Percentiles rank a stretch among this genome's conserved stretches.
phyloP scores from a whole-genome alignment of 2,329 filamentous ascomycete genomes.

The Cladosporium sp. region DNA sequence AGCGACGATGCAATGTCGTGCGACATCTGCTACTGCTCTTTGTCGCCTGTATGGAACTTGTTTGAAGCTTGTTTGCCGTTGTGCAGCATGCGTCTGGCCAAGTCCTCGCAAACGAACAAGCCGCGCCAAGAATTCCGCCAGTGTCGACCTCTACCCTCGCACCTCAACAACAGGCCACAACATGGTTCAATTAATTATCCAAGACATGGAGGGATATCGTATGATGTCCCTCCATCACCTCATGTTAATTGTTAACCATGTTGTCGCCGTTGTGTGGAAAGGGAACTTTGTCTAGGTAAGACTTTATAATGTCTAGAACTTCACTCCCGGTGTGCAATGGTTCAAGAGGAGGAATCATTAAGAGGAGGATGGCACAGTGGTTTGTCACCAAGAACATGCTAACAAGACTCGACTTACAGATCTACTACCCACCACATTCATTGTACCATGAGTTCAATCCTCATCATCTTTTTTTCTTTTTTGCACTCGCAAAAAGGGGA shows the following conservation, averaged over 20 bases:
- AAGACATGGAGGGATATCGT: slow-evolving; percentile 23
- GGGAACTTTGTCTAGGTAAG: neutral
- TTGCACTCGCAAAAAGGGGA: neutral
- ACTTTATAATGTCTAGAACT: neutral
- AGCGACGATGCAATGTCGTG: neutral
- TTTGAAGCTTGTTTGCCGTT: neutral
- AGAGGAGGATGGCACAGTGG: slow-evolving; percentile 10
- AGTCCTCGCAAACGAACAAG: slow-evolving; percentile 12
- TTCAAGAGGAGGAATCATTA: slow-evolving; percentile 6
- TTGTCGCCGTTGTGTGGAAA: slow-evolving; percentile 19
- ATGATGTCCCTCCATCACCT: slow-evolving; percentile 10
- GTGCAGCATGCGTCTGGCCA: neutral
- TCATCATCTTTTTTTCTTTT: too few species aligned
- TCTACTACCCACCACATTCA: too few species aligned
- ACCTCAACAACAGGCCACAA: slow-evolving; percentile 19
- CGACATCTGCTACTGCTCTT: neutral
- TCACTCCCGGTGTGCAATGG: neutral
- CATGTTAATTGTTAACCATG: slow-evolving; percentile 15
- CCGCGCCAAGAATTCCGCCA: slow-evolving; percentile 10
- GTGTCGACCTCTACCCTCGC: slow-evolving; percentile 11
- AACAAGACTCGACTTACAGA: neutral
- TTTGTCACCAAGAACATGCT: neutral
- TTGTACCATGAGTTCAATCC: too few species aligned
- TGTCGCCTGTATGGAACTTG: neutral
- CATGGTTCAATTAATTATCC: slow-evolving; percentile 12